Conservation (phyloP, 306 rosid species). For the Citrullus mucosospermus region DNA sequence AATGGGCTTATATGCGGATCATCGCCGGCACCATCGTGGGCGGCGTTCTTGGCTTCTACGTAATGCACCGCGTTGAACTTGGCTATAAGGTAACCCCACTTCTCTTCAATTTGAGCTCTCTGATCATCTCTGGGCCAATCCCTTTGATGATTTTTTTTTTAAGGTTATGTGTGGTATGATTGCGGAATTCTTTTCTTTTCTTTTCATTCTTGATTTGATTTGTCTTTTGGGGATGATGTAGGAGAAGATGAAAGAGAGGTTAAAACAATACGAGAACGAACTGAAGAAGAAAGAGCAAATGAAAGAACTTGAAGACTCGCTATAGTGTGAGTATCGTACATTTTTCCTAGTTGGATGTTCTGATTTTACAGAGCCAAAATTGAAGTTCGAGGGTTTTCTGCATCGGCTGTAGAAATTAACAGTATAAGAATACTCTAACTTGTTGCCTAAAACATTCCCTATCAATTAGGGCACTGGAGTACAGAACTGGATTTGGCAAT, state of each 20-base stretch:
- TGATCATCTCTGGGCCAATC: not conserved
- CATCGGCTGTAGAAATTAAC: not conserved
- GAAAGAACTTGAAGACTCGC: conserved; percentile 49
- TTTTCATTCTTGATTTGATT: not conserved
- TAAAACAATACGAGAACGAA: conserved; percentile 50
- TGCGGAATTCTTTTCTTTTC: not conserved
- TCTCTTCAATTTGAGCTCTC: not conserved
- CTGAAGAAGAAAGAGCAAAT: conserved; percentile 47
- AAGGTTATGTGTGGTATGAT: not conserved
- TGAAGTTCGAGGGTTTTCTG: not conserved
- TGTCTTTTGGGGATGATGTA: conserved; percentile 5
- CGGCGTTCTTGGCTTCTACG: conserved; percentile 77
- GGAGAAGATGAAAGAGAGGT: conserved; percentile 69
- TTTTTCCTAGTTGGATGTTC: not conserved
- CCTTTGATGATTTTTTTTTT: too few species aligned
- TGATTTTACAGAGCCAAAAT: not conserved
- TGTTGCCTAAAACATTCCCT: not conserved
- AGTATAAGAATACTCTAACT: not conserved
- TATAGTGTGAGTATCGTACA: conserved; percentile 14
- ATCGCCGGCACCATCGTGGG: conserved; percentile 58
- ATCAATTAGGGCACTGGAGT: not conserved
- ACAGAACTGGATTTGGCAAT: not conserved
- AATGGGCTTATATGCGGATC: conserved; percentile 70
- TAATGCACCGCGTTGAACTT: conserved; percentile 60
- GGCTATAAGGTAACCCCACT: conserved; percentile 46